Base-by-base conservation (phyloP, 306 rosid species). In the Arachis hypogaea region DNA sequence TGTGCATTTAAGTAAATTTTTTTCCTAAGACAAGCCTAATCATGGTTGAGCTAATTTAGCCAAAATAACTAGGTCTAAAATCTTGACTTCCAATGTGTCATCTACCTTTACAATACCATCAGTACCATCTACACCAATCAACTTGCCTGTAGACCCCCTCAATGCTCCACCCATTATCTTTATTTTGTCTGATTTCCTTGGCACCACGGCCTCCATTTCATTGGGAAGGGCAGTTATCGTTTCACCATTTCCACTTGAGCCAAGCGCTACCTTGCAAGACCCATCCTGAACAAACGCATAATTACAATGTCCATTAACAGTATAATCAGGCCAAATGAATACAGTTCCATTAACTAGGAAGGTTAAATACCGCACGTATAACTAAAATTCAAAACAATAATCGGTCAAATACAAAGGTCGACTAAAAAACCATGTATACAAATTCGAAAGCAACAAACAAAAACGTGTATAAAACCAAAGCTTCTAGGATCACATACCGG, bases 41-140 rank as follows among this genome's bases (percentile, higher is more conserved):
- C 81, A 85, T 7, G 84, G 29, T 43, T 86, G 85, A 36, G 86
- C 97, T 83, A 95, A 81, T 84, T 95, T 95, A 11, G 99, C 97
- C 75, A 95, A 86, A 81, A 83, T 82, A 71, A 84, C 91, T 36
- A 95, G 60, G 82, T 92, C 98, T 68, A 95, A 88, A 69, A 95
- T 95, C 88, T 95, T 92, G 50, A 95, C 99, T 72, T 95, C 99
- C 43, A 92, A 81, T 1, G 99, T 91, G 74, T 85, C 96, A 55
- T 95, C 99, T 80, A 92, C 88, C 80, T 92, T 95, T 54, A 95
- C 99, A 76, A 95, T 95, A 33, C 99, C 99, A 61, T 95, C 99
- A 9, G 93, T 92, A 33, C 98, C 99, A 71, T 95, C 99, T 16
- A 95, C 96, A 74, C 99, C 99, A 16, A 95, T 95, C 85, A 95